Evolutionary conservation across 169 alveolate genomes (phyloP).

Genomic region (Plasmodium knowlesi): DNA sequence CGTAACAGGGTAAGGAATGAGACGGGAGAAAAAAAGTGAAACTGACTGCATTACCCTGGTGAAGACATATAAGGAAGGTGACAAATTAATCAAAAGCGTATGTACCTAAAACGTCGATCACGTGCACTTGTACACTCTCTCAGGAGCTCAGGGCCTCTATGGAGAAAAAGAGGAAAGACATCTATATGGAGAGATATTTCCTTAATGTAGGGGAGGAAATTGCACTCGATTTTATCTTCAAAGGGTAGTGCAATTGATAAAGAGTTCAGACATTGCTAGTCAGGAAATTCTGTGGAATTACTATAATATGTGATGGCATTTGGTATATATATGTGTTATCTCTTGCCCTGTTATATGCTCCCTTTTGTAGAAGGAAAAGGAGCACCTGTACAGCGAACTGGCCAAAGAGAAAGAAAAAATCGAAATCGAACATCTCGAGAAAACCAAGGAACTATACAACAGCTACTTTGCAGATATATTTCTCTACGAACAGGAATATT

Average conservation of each 20-base stretch:
- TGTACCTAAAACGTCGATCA: background rate
- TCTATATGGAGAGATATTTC: slow-evolving; percentile 46
- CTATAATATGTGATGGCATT: background rate
- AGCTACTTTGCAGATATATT: slow-evolving; percentile 71
- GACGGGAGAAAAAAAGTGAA: background rate
- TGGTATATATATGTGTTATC: background rate
- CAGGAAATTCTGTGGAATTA: background rate
- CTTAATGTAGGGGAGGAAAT: slow-evolving; percentile 21
- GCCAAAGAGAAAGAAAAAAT: slow-evolving; percentile 24
- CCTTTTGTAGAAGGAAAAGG: slow-evolving; percentile 66
- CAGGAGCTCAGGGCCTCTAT: slow-evolving; percentile 24
- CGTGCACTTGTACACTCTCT: background rate
- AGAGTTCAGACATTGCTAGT: background rate
- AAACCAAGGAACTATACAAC: slow-evolving; percentile 48
- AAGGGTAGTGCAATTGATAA: background rate
- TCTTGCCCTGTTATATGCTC: background rate
- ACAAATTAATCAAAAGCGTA: background rate
- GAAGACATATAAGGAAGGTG: background rate
- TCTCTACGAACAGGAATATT: slow-evolving; percentile 65
- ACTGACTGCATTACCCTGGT: background rate
- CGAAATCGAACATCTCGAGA: slow-evolving; percentile 27
- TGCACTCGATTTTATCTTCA: background rate
- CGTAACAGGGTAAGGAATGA: slow-evolving; percentile 31
- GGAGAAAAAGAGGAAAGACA: slow-evolving; percentile 48
- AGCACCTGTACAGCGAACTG: slow-evolving; percentile 35